Evolutionary conservation across 1,284 basidiomycete species (phyloP), one percentile per base, ranked within the genome.

Genomic region (Naganishia cerealis): DNA sequence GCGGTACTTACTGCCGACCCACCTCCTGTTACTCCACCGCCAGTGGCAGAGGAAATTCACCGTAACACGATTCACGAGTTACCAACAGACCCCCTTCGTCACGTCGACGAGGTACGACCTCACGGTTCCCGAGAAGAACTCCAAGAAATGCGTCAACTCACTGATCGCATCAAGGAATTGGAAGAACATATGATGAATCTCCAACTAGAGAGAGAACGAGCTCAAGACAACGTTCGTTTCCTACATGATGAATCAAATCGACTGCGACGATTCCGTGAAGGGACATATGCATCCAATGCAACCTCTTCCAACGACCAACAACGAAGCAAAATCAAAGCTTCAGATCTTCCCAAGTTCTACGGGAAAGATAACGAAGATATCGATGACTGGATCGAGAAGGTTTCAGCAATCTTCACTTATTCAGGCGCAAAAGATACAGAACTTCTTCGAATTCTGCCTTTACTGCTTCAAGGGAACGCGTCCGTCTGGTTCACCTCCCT

Each of bases 351-450:
- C 12, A 56, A 56, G 15, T 56, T 56, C 54, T 56, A 56, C 15
- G 54, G 54, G 4, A 56, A 39, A 38, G 54, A 56, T 38, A 61
- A 12, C 3, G 67, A 68, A 40, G 59, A 63, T 21, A 24, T 65
- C 21, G 67, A 68, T 21, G n/a, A 48, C 16, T 68, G 57, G 57
- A 68, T 68, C 26, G 59, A 65, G 33, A 48, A 68, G 29, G 42
- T 65, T 29, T 46, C 59, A 15, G 59, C 67, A 16, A 62, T 68
- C 33, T 48, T 21, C 36, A 38, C 42, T 4, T 62, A 40, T 50
- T 67, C 66, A 8, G 39, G 15, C 7, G 36, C 9, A 1, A 12
- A 56, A 10, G 61, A 68, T 16, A 15, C 36, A 3, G 67, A 65
- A 9, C 39, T 68, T 5, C 59, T 65, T 1, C 21, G 24, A n/a